These are phyloP conservation scores for Zizania latifolia DNA, from an alignment of 176 grass and related monocot genomes.

Conservation along the genomic window DNA sequence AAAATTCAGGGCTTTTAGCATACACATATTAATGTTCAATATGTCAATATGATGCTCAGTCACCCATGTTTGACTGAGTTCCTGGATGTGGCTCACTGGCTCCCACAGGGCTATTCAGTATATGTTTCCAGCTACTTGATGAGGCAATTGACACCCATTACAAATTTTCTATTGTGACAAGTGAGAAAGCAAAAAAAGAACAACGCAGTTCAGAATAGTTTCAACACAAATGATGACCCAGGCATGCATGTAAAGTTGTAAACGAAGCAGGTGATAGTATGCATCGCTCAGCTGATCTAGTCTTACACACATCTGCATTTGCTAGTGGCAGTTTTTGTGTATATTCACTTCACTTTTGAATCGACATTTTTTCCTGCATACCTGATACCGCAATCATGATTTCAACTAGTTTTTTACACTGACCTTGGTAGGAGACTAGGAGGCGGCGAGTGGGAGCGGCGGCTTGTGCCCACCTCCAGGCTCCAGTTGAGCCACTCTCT, in stretches of 20 bases:
- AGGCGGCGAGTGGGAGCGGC: too few species aligned
- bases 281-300: too few species aligned
- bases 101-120: not conserved
- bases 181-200: not conserved
- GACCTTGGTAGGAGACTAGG: too few species aligned
- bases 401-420: too few species aligned
- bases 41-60: not conserved
- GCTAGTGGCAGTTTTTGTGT: too few species aligned
- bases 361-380: too few species aligned
- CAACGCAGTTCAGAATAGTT: not conserved
- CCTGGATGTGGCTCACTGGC: not conserved
- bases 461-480: too few species aligned
- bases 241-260: not conserved
- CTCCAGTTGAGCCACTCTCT: too few species aligned
- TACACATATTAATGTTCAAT: not conserved
- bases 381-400: too few species aligned
- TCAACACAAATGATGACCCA: not conserved
- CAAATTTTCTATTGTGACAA: not conserved
- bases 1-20: not conserved
- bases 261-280: too few species aligned
- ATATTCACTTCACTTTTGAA: too few species aligned
- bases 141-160: not conserved
- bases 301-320: too few species aligned
- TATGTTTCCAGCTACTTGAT: not conserved
- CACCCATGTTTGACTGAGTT: not conserved